A percentile compares a stretch with the other conserved stretches of the same genome.
Evolutionary conservation across 352 stramenopile genomes (phyloP).

Genomic region (Pythium chondricola): DNA sequence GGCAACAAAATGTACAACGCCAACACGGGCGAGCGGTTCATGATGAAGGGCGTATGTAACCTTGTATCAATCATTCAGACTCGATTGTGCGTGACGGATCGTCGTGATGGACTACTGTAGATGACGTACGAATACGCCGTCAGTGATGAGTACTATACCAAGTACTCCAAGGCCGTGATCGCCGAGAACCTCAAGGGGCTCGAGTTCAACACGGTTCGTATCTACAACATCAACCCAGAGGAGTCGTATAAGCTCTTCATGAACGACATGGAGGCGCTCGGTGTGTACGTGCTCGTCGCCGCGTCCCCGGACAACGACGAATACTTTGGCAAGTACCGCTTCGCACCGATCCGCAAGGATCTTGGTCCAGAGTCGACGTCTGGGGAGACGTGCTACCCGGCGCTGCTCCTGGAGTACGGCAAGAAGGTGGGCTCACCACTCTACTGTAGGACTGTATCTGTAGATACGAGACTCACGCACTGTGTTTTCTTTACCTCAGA

Average conservation of each 20-base stretch:
- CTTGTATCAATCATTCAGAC: neutral
- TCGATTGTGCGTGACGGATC: neutral
- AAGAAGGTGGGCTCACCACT: constrained; percentile 41
- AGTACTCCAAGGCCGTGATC: constrained; percentile 77
- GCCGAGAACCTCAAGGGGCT: constrained; percentile 56
- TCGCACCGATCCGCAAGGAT: constrained; percentile 35
- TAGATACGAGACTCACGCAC: neutral
- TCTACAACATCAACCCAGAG: constrained; percentile 86
- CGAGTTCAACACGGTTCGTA: constrained; percentile 77
- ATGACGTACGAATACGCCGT: constrained; percentile 87
- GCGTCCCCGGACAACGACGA: constrained; percentile 75
- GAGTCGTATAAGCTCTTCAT: constrained; percentile 83
- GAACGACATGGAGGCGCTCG: constrained; percentile 67
- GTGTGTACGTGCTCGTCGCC: constrained; percentile 77
- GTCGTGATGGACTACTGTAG: constrained; percentile 29
- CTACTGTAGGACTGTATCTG: too few relatives aligned
- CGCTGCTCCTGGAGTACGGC: constrained; percentile 78
- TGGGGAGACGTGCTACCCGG: constrained; percentile 76
- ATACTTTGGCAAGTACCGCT: constrained; percentile 85
- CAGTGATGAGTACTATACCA: constrained; percentile 79
- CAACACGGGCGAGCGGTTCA: constrained; percentile 76
- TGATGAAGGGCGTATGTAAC: constrained; percentile 74
- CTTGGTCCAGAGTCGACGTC: constrained; percentile 37
- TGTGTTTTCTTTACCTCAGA: constrained; percentile 19
- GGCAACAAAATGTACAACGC: constrained; percentile 87